Evolutionary conservation across 2,329 filamentous ascomycete genomes (phyloP).

Genomic region (Zalaria sp.): DNA sequence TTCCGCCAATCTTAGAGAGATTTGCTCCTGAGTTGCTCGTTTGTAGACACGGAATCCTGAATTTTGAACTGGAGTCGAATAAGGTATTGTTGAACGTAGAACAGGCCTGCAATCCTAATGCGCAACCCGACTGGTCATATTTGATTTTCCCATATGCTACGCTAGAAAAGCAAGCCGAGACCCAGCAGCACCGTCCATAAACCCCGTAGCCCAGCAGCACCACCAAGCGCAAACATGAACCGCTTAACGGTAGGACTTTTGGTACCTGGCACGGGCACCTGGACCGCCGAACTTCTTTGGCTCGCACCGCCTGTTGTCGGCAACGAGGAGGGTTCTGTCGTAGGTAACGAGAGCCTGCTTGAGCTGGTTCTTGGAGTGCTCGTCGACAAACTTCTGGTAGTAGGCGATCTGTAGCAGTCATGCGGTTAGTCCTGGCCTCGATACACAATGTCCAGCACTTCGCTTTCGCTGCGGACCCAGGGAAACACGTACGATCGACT

Average conservation of each 20-base stretch:
- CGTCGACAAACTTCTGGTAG: conserved; percentile 99
- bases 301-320: conserved; percentile 98
- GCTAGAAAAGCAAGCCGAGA: neutral
- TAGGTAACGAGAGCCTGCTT: conserved; percentile 95
- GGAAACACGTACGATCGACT: conserved; percentile 53
- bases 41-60: no score
- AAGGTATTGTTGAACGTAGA: neutral
- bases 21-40: no score
- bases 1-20: no score
- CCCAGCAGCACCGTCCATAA: neutral
- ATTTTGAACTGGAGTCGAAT: no score
- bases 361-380: conserved; percentile 99
- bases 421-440: conserved; percentile 3
- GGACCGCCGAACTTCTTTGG: conserved; percentile 96
- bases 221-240: conserved; percentile 5
- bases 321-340: conserved; percentile 93
- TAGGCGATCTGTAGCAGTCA: conserved; percentile 50
- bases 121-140: neutral
- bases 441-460: no score
- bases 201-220: conserved; percentile 3
- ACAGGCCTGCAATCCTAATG: neutral
- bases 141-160: neutral
- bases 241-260: conserved; percentile 97
- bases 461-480: no score
- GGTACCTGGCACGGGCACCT: conserved; percentile 91